These are phyloP conservation scores for Annulohypoxylon stygium DNA, from an alignment of 495 filamentous ascomycete genomes.

Conservation along the genomic window DNA sequence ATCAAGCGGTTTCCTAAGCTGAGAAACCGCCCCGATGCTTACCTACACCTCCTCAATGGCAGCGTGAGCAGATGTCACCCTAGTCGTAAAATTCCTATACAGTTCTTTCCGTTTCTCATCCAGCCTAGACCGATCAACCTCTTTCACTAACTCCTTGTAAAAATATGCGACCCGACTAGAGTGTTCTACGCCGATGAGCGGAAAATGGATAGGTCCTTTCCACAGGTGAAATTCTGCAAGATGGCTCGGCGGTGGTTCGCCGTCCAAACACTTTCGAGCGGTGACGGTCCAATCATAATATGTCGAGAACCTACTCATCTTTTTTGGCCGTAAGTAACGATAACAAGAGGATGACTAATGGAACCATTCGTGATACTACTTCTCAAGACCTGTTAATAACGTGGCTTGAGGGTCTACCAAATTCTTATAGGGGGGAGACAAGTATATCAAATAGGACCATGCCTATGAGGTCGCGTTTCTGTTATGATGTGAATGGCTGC, in stretches of 20 bases:
- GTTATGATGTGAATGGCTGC: background rate
- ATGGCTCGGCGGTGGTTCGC: conserved; percentile 21
- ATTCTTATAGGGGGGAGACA: conserved; percentile 8
- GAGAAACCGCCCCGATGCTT: conserved; percentile 19
- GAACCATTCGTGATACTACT: background rate
- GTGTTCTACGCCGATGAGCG: conserved; percentile 26
- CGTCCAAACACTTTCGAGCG: conserved; percentile 35
- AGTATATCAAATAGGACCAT: background rate
- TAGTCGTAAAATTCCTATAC: conserved; percentile 28
- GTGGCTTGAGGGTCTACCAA: background rate
- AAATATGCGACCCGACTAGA: conserved; percentile 28
- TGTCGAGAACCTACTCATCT: conserved; percentile 39
- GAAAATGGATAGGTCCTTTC: conserved; percentile 17
- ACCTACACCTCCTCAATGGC: conserved; percentile 21
- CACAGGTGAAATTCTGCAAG: conserved; percentile 26
- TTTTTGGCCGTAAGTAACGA: background rate
- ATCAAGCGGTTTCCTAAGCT: conserved; percentile 23
- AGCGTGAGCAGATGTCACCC: conserved; percentile 34
- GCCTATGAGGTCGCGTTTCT: background rate
- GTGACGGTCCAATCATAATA: conserved; percentile 40
- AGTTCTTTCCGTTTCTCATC: conserved; percentile 31
- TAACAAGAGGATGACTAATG: background rate
- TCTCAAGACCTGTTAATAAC: background rate
- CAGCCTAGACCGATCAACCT: conserved; percentile 39
- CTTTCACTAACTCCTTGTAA: conserved; percentile 23